Evolutionary conservation across 768 basidiomycete species (phyloP), one percentile per base, ranked within the genome.

Genomic region (Amanita polypyramis): DNA sequence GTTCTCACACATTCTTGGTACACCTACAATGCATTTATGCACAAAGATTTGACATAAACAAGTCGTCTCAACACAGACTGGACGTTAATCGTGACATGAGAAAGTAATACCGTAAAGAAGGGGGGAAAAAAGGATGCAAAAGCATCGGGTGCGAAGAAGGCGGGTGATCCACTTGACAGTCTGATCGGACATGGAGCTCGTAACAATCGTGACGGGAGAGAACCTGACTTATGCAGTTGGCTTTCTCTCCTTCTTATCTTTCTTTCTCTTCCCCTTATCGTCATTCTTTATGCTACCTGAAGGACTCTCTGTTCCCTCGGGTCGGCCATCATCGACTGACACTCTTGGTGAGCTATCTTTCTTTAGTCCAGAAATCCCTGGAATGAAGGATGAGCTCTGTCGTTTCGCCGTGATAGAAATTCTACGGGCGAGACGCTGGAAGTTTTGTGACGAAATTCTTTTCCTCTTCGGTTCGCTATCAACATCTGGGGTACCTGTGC

Each of bases 371-470:
- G 77, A 73, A 43, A 78, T 68, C 14, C 72, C 72, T 42, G 77
- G 73, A 46, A 78, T 68, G 30, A 64, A 60, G 8, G 70, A 65
- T 19, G 71, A 74, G 32, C 73, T 75, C 52, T 76, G 74, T 21
- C 80, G 75, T 39, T 75, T 73, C 0, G 80, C 74, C 23, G 70
- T 74, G 37, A 85, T 62, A 8, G 86, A 88, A 47, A 91, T 81
- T 52, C 78, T 71, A 51, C 85, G 70, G 12, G 86, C 88, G 32
- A 91, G 59, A 14, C 85, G 75, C 60, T 88, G 85, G 70, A 92
- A 86, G 57, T 90, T 90, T 60, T 92, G 88, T 21, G 85, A 84
- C 7, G 85, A 81, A 50, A 85, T 87, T 15, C 85, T 76, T 59
- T 83, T 86, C 52, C 86, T 72, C 68, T 87, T 88, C 29, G 77